These are phyloP conservation scores for Hypoxylon sp. DNA, from an alignment of 2,329 filamentous ascomycete species.

Conservation along the genomic window DNA sequence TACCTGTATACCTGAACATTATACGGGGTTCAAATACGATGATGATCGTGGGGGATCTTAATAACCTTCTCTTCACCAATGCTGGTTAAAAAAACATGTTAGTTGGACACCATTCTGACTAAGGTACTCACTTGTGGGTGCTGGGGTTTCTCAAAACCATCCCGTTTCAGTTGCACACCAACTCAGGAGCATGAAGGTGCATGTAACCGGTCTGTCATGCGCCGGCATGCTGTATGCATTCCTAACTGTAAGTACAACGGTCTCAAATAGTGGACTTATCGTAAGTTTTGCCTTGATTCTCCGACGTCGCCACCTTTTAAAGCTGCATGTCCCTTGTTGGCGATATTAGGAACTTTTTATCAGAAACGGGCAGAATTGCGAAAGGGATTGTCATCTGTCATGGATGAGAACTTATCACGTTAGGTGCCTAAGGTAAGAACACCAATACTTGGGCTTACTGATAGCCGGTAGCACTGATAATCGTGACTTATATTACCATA, in stretches of 20 bases:
- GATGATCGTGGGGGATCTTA: not conserved
- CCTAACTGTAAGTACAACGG: not conserved
- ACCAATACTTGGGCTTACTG: not conserved
- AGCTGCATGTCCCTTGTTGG: not conserved
- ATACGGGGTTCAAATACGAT: too few relatives aligned
- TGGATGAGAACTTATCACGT: not conserved
- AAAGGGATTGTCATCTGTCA: not conserved
- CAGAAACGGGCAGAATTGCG: not conserved
- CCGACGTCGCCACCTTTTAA: not conserved
- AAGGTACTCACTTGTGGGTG: not conserved
- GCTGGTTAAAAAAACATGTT: not conserved
- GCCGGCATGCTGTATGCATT: not conserved
- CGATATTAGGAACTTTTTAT: not conserved
- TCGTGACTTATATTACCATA: too few relatives aligned
- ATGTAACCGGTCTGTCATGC: slow-evolving; percentile 25
- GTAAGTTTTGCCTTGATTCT: slow-evolving; percentile 1
- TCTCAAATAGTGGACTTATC: slow-evolving; percentile 2
- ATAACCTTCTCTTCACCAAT: not conserved
- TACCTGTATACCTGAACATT: too few relatives aligned
- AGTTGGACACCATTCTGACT: not conserved
- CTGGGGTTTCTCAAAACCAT: slow-evolving; percentile 6
- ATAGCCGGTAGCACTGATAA: too few relatives aligned
- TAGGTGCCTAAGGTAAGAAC: not conserved
- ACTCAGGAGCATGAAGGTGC: slow-evolving; percentile 23
- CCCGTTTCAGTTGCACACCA: slow-evolving; percentile 22